These are phyloP conservation scores for Ceratocystis cacaofunesta DNA, from an alignment of 2,329 filamentous ascomycete species.

Conservation along the genomic window DNA sequence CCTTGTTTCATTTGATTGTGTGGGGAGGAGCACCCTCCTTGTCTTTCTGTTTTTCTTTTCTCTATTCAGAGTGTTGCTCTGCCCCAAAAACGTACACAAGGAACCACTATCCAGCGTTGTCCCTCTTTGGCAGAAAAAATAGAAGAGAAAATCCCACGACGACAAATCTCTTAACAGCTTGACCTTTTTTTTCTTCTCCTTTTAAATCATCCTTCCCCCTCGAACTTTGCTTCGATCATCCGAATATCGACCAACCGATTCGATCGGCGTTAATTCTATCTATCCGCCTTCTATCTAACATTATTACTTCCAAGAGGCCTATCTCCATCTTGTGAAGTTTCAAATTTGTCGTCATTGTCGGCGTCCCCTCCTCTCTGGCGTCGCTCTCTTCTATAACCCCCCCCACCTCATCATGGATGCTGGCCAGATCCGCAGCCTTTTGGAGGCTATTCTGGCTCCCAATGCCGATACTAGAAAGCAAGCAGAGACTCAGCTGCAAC, in stretches of 20 bases:
- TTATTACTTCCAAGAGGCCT: neutral
- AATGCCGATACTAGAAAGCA: constrained; percentile 61
- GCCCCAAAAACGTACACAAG: constrained; percentile 5
- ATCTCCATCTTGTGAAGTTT: neutral
- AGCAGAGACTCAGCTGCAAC: constrained; percentile 69
- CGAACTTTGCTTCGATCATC: neutral
- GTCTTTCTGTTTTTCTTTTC: neutral
- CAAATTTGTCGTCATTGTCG: neutral
- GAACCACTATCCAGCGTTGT: constrained; percentile 11
- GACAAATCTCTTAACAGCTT: constrained; percentile 6
- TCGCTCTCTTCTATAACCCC: constrained; percentile 12
- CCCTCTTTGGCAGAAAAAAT: constrained; percentile 10
- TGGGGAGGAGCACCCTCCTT: neutral
- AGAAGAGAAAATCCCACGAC: constrained; percentile 14
- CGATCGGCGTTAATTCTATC: constrained; percentile 11
- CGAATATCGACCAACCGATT: neutral
- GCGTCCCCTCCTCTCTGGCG: neutral
- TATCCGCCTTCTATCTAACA: neutral
- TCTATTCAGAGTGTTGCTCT: neutral
- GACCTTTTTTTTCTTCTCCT: constrained; percentile 13
- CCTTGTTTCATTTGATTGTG: neutral
- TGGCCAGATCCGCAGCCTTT: constrained; percentile 58
- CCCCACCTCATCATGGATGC: constrained; percentile 48
- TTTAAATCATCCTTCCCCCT: constrained; percentile 2
- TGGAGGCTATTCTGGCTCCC: constrained; percentile 59